Evolutionary conservation across 768 basidiomycete species (phyloP).

Genomic region (Tulasnella sp.): DNA sequence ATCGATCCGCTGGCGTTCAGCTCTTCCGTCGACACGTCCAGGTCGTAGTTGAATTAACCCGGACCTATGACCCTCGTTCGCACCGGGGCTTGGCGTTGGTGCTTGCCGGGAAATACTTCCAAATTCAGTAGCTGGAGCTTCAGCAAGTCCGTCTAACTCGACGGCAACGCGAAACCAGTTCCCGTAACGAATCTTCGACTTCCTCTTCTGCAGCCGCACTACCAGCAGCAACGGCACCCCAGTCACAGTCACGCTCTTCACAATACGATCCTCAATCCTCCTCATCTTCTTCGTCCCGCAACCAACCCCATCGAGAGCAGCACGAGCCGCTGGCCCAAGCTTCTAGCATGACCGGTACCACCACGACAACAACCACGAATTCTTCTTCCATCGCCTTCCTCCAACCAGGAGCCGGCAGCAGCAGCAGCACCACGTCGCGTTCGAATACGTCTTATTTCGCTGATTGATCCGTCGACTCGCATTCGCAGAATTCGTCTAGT

Average conservation of each 20-base stretch:
- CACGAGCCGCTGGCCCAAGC: background rate
- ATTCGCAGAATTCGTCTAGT: background rate
- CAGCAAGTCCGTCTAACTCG: background rate
- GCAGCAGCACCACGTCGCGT: background rate
- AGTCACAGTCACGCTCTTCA: background rate
- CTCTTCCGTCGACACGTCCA: background rate
- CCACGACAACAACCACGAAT: background rate
- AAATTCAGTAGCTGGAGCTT: background rate
- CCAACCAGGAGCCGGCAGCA: no score
- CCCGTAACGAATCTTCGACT: background rate
- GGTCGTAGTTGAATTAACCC: background rate
- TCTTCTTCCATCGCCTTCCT: background rate
- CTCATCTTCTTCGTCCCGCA: background rate
- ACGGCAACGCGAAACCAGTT: slow-evolving; percentile 1
- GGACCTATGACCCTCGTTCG: background rate
- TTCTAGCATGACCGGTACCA: background rate
- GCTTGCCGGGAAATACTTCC: background rate
- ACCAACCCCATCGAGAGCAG: background rate
- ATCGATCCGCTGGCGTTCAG: background rate
- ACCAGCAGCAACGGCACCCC: no score
- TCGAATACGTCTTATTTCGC: background rate
- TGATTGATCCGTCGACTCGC: background rate
- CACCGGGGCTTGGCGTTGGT: background rate
- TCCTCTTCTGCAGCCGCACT: background rate
- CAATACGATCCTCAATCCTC: background rate